Percentiles rank a stretch among this genome's conserved stretches.
Conservation (phyloP, 768 basidiomycete genomes). For the Paxillus rubicundulus region DNA sequence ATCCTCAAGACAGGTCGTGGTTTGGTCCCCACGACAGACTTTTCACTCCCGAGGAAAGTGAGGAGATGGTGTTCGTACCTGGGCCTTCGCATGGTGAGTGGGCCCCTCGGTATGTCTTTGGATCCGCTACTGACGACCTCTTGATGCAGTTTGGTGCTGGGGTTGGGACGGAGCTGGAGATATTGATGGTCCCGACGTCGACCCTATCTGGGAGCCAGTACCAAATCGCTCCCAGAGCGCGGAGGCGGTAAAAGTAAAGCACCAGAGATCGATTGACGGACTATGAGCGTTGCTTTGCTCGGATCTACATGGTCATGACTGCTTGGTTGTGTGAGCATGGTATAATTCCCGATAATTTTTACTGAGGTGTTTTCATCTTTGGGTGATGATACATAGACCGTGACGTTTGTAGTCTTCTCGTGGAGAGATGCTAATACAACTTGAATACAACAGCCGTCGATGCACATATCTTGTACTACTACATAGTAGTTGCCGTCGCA, state of each 20-base stretch:
- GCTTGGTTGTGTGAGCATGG: too few relatives aligned
- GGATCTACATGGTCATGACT: too few relatives aligned
- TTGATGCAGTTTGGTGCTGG: slow-evolving; percentile 91
- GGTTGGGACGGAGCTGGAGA: slow-evolving; percentile 99
- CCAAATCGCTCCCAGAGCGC: slow-evolving; percentile 55
- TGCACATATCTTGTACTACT: too few relatives aligned
- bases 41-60: slow-evolving; percentile 85
- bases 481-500: too few relatives aligned
- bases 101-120: not conserved
- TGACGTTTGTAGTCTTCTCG: too few relatives aligned
- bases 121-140: not conserved
- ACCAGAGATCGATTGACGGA: slow-evolving; percentile 48
- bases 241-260: slow-evolving; percentile 67
- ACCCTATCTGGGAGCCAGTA: slow-evolving; percentile 94
- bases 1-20: slow-evolving; percentile 97
- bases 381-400: too few relatives aligned
- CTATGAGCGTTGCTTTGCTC: slow-evolving; percentile 11
- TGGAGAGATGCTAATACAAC: too few relatives aligned
- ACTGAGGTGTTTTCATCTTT: too few relatives aligned
- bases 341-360: too few relatives aligned
- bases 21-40: slow-evolving; percentile 96
- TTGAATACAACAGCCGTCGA: too few relatives aligned
- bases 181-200: slow-evolving; percentile 95
- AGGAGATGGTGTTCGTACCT: slow-evolving; percentile 68
- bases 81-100: slow-evolving; percentile 81